Percentiles rank a stretch among this genome's conserved stretches.
Evolutionary conservation across 2,329 filamentous ascomycete genomes (phyloP).

Genomic region (Ceratocystis cacaofunesta): DNA sequence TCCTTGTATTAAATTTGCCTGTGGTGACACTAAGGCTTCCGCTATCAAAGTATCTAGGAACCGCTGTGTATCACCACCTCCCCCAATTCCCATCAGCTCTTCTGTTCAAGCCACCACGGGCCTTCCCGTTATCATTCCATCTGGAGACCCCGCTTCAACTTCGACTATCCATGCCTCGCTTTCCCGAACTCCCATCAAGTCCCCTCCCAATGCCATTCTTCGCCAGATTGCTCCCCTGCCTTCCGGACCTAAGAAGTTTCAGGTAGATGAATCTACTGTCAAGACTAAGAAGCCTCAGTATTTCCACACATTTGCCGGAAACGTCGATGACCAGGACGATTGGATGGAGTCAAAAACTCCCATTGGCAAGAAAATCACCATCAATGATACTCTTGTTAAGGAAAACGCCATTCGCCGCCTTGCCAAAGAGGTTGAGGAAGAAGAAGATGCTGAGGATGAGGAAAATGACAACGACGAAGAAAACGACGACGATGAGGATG

Average conservation of each 20-base stretch:
- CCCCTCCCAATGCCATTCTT: slow-evolving; percentile 9
- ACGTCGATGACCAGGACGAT: slow-evolving; percentile 67
- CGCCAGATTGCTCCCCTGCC: slow-evolving; percentile 8
- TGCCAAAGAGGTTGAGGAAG: slow-evolving; percentile 80
- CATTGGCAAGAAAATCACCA: slow-evolving; percentile 58
- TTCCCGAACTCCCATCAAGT: slow-evolving; percentile 7
- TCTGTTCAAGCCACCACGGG: slow-evolving; percentile 5
- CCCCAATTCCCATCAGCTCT: slow-evolving; percentile 5
- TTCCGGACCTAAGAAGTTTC: slow-evolving; percentile 14
- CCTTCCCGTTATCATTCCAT: slow-evolving; percentile 1
- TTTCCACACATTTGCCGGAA: slow-evolving; percentile 88
- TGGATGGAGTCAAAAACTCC: slow-evolving; percentile 66
- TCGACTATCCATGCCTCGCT: slow-evolving; percentile 12
- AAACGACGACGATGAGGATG: slow-evolving; percentile 35
- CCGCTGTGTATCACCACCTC: slow-evolving; percentile 11
- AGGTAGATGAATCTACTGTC: slow-evolving; percentile 14
- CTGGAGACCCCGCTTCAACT: slow-evolving; percentile 10
- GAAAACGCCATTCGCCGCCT: slow-evolving; percentile 78
- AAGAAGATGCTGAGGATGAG: slow-evolving; percentile 60
- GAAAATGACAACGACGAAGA: slow-evolving; percentile 33
- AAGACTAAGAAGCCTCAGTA: slow-evolving; percentile 37
- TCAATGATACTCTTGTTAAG: slow-evolving; percentile 78
- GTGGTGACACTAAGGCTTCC: slow-evolving; percentile 24
- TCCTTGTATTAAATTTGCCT: slow-evolving; percentile 62
- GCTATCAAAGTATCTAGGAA: slow-evolving; percentile 7